Evolutionary conservation across 1,284 basidiomycete species (phyloP).

Genomic region (Fistulina hepatica): DNA sequence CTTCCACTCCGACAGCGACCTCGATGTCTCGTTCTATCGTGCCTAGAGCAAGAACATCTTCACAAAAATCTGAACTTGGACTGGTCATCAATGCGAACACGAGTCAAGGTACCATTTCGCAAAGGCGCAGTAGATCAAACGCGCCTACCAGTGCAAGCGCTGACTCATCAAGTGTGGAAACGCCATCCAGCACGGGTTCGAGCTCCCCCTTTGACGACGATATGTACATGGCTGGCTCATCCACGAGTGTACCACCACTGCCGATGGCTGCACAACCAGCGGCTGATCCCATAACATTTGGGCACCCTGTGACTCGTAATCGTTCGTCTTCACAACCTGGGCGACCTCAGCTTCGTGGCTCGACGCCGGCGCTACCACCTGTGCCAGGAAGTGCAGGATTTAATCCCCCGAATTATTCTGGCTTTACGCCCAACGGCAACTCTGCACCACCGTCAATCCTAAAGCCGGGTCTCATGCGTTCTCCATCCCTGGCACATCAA

Average conservation of each 20-base stretch:
- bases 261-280: conserved; percentile 28
- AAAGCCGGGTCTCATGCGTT: conserved; percentile 37
- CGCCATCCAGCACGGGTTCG: conserved; percentile 51
- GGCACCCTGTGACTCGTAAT: conserved; percentile 30
- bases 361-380: no score
- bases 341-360: no score
- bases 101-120: conserved; percentile 54
- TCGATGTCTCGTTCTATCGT: no score
- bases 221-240: neutral
- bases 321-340: conserved; percentile 64
- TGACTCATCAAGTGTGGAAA: conserved; percentile 37
- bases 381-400: no score
- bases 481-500: no score
- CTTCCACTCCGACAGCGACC: no score
- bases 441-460: conserved; percentile 47
- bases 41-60: no score
- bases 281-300: conserved; percentile 33
- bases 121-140: conserved; percentile 53
- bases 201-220: conserved; percentile 32
- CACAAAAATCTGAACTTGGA: no score
- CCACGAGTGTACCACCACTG: conserved; percentile 24
- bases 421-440: no score
- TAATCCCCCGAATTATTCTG: no score
- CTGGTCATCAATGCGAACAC: conserved; percentile 51
- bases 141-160: no score